Percentiles rank a stretch among this genome's conserved stretches.
These are phyloP conservation scores for Stachybotrys echinatus DNA, from an alignment of 2,329 filamentous ascomycete species.

Conservation along the genomic window DNA sequence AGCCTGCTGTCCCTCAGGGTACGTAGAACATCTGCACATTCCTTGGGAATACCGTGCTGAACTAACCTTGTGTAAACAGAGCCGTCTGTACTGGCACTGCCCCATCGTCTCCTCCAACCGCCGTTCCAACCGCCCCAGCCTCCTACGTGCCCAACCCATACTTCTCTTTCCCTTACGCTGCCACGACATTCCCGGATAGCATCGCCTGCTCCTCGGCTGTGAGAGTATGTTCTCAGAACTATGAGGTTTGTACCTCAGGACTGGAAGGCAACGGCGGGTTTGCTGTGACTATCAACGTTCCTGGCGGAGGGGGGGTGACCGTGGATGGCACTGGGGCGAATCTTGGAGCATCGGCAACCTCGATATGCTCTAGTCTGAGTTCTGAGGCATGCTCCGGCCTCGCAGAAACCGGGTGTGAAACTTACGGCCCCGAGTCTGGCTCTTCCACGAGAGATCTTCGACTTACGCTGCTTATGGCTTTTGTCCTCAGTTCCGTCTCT, in stretches of 20 bases:
- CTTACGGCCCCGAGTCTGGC: background rate
- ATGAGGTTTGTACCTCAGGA: constrained; percentile 45
- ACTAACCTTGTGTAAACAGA: constrained; percentile 27
- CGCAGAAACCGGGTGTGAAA: constrained; percentile 18
- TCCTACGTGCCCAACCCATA: constrained; percentile 53
- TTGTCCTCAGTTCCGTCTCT: background rate
- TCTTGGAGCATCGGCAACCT: constrained; percentile 41
- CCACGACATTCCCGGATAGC: constrained; percentile 44
- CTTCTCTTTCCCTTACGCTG: constrained; percentile 56
- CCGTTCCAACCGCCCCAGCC: constrained; percentile 28
- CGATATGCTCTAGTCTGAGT: constrained; percentile 52
- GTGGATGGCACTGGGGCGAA: constrained; percentile 35
- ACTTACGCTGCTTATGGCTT: background rate
- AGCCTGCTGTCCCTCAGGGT: constrained; percentile 51
- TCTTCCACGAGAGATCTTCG: background rate
- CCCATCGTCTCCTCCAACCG: constrained; percentile 31
- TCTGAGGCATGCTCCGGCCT: constrained; percentile 44
- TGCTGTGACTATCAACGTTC: constrained; percentile 52
- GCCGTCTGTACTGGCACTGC: constrained; percentile 52
- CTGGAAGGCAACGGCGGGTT: constrained; percentile 37
- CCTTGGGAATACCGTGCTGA: no score
- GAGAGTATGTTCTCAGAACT: constrained; percentile 47
- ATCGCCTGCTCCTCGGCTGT: constrained; percentile 48
- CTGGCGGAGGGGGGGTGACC: constrained; percentile 47
- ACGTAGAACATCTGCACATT: constrained; percentile 15